Conservation (phyloP, 176 grass and related monocot species). For the Avena sativa region DNA sequence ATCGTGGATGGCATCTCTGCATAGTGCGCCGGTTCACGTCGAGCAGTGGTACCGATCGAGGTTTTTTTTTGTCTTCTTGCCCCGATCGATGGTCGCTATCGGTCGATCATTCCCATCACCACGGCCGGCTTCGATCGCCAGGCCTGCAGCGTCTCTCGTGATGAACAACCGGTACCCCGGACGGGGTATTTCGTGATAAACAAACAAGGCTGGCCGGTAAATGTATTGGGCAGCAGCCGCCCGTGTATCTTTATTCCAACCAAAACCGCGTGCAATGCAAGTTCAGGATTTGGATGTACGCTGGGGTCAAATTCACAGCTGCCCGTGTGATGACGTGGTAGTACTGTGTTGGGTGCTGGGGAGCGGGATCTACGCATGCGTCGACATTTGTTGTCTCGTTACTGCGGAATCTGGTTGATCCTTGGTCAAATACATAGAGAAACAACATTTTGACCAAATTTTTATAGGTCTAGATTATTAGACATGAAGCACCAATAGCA, state of each 20-base stretch:
- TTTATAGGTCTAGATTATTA: not conserved
- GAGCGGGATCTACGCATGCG: not conserved
- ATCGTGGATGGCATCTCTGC: not conserved
- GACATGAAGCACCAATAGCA: not conserved
- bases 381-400: not conserved
- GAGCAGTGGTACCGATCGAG: not conserved
- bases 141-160: not conserved
- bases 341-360: not conserved
- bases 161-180: not conserved
- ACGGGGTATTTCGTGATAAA: not conserved
- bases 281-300: not conserved
- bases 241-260: not conserved
- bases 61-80: not conserved
- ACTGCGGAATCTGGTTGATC: not conserved
- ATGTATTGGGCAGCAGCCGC: not conserved
- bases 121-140: not conserved
- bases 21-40: not conserved
- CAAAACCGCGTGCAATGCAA: not conserved
- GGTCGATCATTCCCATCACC: not conserved
- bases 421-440: not conserved
- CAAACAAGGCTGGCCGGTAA: not conserved
- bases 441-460: not conserved
- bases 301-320: too few relatives aligned
- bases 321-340: not conserved
- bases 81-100: constrained; percentile 40